Base-by-base conservation (phyloP, 129 eudicot genomes). In the Flaveria robusta region DNA sequence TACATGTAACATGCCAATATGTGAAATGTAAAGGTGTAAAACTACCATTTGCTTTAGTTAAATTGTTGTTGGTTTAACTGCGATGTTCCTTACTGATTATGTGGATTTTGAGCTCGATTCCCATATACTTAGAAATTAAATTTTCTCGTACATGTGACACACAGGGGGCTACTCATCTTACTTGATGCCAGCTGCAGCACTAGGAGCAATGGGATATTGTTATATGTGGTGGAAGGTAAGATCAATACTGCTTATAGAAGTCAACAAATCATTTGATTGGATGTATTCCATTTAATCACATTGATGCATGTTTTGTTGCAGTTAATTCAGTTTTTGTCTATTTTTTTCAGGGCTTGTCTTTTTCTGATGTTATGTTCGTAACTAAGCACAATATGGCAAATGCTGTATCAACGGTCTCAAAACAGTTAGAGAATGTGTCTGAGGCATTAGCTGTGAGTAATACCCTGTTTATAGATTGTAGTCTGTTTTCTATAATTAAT, bases 181-280 rank as follows among this genome's bases (percentile, higher is more conserved):
- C 77, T 83, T 92, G 81, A 63, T 92, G 84, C 98, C 98, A 65
- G 96, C 96, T 63, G 96, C 92, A 16, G 96, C 98, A 27, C 42
- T 88, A 70, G 98, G 98, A 68, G 96, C 98, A 43, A 86, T 87
- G 98, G 98, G 98, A 37, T 92, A 92, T 66, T 92, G 98, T 77
- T 92, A 92, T 76, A 92, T 92, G 94, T 86, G 96, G 98, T 92
- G 96, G 96, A 92, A 90, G 94, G 98, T 78, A 76, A 85, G 77
- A 39, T 16, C 45, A 39, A 58, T 71, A 42, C 7, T 49, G 29
- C 26, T 31, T 65, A 15, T 66, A 34, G n/a, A 50, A 31, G 23
- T 64, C 71, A 8, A 27, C 56, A 42, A 47, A 18, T 55, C 76
- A 1, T 15, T 14, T 68, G 42, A 9, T 50, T 16, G 68, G 72